Evolutionary conservation across 2,329 filamentous ascomycete species (phyloP).

Genomic region (Colletotrichum kahawae): DNA sequence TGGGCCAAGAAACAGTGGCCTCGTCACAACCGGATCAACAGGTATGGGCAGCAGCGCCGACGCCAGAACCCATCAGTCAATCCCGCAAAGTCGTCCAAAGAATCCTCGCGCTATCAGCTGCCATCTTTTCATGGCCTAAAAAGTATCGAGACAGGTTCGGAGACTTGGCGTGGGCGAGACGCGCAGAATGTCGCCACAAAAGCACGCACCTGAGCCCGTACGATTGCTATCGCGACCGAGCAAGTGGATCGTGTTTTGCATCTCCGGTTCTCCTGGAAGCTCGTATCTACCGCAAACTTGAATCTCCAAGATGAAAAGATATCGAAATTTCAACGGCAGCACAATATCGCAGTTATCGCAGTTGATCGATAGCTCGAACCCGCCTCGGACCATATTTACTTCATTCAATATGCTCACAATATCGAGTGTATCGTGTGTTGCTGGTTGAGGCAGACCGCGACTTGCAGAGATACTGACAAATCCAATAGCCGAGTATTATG

Average conservation of each 20-base stretch:
- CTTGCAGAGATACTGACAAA: background rate
- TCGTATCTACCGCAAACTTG: background rate
- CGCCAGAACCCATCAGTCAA: background rate
- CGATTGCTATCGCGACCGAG: background rate
- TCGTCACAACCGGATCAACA: background rate
- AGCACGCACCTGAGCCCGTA: background rate
- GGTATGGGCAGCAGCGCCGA: background rate
- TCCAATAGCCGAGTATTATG: background rate
- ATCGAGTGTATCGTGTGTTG: background rate
- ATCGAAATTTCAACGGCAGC: background rate
- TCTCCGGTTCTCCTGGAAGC: slow-evolving; percentile 8
- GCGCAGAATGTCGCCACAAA: background rate
- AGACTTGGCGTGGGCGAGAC: background rate
- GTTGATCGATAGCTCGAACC: background rate
- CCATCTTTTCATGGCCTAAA: background rate
- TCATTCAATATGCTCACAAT: background rate
- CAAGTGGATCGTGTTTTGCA: slow-evolving; percentile 10
- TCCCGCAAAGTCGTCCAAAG: background rate
- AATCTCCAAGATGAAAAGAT: background rate
- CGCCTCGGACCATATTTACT: background rate
- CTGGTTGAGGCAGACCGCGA: background rate
- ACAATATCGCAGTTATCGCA: background rate
- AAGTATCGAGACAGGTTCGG: rapidly evolving
- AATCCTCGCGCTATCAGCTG: background rate
- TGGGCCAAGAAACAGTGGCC: background rate